These are phyloP conservation scores for Fagopyrum tataricum DNA, from an alignment of 148 eudicot genomes.

Conservation along the genomic window DNA sequence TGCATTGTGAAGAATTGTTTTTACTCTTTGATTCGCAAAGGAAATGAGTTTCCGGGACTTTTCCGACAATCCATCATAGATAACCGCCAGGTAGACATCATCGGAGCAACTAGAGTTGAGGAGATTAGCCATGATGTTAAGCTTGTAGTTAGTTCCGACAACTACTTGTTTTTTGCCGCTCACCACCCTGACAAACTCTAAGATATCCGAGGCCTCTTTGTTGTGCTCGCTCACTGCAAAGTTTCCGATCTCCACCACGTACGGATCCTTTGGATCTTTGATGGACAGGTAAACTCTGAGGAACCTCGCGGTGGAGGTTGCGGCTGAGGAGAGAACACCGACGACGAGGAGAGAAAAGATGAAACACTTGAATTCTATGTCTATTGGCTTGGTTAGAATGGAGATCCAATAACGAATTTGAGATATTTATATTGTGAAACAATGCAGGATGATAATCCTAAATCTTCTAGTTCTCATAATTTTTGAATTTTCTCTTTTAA, in stretches of 20 bases:
- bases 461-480: no score
- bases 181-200: slow-evolving; percentile 18
- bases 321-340: background rate
- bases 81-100: slow-evolving; percentile 23
- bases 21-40: slow-evolving; percentile 14
- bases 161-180: slow-evolving; percentile 32
- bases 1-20: background rate
- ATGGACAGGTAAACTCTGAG: slow-evolving; percentile 24
- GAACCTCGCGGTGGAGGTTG: background rate
- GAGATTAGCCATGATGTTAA: slow-evolving; percentile 24
- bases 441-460: no score
- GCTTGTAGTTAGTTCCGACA: slow-evolving; percentile 29
- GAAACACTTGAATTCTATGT: background rate
- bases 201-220: slow-evolving; percentile 3
- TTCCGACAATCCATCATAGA: slow-evolving; percentile 26
- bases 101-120: background rate
- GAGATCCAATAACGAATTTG: no score
- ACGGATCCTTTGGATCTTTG: slow-evolving; percentile 20
- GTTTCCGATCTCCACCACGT: slow-evolving; percentile 24
- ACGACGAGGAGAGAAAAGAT: background rate
- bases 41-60: slow-evolving; percentile 19
- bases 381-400: background rate
- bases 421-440: no score
- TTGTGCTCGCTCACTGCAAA: slow-evolving; percentile 39
- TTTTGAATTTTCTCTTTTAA: no score